A percentile compares a stretch with the other conserved stretches of the same genome.
phyloP scores from a whole-genome alignment of 768 basidiomycete species.

The Leucosporidium creatinivorum region DNA sequence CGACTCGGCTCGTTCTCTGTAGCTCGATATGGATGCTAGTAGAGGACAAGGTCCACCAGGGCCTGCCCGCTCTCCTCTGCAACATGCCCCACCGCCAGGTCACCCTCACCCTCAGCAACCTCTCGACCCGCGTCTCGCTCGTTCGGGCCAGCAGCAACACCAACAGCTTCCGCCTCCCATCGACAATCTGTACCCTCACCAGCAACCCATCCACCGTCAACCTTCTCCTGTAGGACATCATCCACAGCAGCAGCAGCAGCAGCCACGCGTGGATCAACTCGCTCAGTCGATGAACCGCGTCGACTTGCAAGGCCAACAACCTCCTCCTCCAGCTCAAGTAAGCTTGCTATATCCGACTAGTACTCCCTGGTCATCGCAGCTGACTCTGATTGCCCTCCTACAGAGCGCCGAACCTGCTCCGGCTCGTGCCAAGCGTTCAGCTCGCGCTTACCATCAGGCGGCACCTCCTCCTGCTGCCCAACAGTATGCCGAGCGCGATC shows the following conservation, averaged over 20 bases:
- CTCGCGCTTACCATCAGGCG: background rate
- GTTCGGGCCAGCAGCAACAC: background rate
- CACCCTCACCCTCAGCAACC: no score
- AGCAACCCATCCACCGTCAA: background rate
- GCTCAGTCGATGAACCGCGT: background rate
- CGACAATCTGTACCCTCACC: background rate
- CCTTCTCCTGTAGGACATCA: no score
- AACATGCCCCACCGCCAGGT: no score
- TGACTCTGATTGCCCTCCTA: no score
- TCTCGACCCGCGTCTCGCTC: background rate
- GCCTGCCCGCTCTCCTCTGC: no score
- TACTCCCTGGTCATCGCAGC: no score
- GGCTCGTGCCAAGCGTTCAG: no score
- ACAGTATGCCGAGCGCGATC: slow-evolving; percentile 10
- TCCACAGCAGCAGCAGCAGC: background rate
- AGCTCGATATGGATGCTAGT: no score
- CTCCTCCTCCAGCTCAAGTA: no score
- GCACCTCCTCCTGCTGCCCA: slow-evolving; percentile 22
- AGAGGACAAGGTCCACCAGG: no score
- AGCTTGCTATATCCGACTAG: no score
- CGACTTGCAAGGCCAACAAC: background rate
- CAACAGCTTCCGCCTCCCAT: background rate
- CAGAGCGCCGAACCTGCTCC: no score
- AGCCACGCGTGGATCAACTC: background rate
- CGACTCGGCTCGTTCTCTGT: background rate